Conservation (phyloP, 805 yeast genomes). For the Blastobotrys terrestris region DNA sequence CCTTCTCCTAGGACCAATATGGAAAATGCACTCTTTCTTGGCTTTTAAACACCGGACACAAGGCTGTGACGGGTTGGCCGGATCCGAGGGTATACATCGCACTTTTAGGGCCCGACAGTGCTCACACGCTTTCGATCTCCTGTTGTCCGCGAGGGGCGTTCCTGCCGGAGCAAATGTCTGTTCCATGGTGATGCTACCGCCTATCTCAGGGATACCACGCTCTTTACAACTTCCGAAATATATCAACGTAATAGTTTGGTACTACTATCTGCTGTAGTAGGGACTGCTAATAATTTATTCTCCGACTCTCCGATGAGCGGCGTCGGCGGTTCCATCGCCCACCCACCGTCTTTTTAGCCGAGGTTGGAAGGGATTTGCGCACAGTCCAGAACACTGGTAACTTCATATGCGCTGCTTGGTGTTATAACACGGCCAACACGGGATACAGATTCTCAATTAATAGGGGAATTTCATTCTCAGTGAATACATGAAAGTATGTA, state of each 20-base stretch:
- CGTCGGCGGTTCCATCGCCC: no score
- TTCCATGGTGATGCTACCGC: no score
- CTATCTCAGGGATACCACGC: no score
- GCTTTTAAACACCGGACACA: conserved; percentile 70
- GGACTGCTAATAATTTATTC: no score
- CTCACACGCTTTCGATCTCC: conserved; percentile 32
- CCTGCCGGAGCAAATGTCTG: background rate
- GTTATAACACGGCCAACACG: background rate
- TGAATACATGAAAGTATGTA: background rate
- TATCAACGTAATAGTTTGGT: no score
- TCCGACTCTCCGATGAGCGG: no score
- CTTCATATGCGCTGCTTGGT: no score
- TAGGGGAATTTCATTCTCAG: background rate
- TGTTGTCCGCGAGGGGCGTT: conserved; percentile 2
- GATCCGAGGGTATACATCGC: conserved; percentile 69
- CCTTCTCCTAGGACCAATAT: conserved; percentile 53
- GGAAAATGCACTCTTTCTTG: conserved; percentile 59
- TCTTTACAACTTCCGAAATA: no score
- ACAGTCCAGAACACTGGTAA: no score
- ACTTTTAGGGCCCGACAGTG: conserved; percentile 77
- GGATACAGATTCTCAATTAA: background rate
- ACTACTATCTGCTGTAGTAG: no score
- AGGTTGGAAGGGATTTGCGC: no score
- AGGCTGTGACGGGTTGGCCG: conserved; percentile 50
- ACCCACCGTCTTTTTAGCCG: no score